These are phyloP conservation scores for Orbilia quercus DNA, from an alignment of 2,329 filamentous ascomycete species.

Conservation along the genomic window DNA sequence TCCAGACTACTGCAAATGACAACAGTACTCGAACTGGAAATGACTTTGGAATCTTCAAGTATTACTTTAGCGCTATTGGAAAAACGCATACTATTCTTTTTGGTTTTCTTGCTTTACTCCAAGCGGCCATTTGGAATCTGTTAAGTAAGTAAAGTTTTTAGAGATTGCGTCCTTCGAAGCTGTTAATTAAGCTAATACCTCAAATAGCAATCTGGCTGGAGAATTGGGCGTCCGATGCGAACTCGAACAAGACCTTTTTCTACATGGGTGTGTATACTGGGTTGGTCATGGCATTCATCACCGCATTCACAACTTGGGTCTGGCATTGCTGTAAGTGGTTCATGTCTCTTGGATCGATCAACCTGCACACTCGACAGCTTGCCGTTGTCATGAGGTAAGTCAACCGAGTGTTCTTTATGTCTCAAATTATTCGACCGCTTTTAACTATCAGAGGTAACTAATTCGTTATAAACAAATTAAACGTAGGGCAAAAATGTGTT, in stretches of 20 bases:
- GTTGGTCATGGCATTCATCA: not conserved
- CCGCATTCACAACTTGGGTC: constrained; percentile 5
- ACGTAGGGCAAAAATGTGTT: constrained; percentile 50
- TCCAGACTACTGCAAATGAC: not conserved
- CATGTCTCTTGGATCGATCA: constrained; percentile 7
- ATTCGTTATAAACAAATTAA: not conserved
- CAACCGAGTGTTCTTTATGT: too few relatives aligned
- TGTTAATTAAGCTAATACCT: too few relatives aligned
- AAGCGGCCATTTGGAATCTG: constrained; percentile 13
- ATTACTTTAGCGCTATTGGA: constrained; percentile 23
- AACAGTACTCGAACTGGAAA: not conserved
- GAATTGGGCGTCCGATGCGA: constrained; percentile 2
- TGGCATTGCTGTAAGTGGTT: constrained; percentile 17
- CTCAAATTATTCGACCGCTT: too few relatives aligned
- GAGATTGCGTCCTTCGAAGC: not conserved
- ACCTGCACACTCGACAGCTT: constrained; percentile 1
- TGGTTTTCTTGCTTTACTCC: not conserved
- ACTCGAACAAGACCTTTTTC: constrained; percentile 7
- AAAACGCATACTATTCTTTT: constrained; percentile 15
- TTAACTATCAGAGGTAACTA: too few relatives aligned
- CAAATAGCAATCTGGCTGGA: constrained; percentile 14
- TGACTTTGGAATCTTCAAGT: constrained; percentile 7
- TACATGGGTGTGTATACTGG: constrained; percentile 17
- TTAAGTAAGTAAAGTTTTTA: constrained; percentile 11
- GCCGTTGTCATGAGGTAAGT: not conserved